Percentiles rank a stretch among this genome's conserved stretches.
phyloP scores from a whole-genome alignment of 2,329 filamentous ascomycete species.

The Talaromyces piceae region DNA sequence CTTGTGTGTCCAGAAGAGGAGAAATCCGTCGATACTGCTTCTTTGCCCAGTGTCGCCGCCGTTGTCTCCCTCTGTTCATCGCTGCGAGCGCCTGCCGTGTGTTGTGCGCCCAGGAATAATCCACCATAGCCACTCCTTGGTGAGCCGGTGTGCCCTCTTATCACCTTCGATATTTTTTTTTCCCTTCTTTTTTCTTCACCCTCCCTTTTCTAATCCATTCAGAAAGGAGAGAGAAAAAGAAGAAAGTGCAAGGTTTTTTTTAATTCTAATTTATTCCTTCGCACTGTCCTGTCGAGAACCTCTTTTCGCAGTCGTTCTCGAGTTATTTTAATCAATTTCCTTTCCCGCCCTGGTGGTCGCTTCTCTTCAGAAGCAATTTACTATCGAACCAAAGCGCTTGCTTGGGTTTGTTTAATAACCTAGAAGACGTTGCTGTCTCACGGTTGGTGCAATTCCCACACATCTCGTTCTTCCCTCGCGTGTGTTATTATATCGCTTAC shows the following conservation, averaged over 20 bases:
- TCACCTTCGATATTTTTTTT: not conserved
- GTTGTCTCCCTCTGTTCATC: not conserved
- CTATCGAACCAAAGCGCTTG: not conserved
- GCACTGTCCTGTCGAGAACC: not conserved
- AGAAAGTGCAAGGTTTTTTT: no score
- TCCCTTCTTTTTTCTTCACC: not conserved
- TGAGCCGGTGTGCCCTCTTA: not conserved
- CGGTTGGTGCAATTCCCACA: not conserved
- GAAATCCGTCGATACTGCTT: not conserved
- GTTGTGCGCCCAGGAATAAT: not conserved
- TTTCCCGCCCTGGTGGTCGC: not conserved
- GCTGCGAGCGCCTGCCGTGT: not conserved
- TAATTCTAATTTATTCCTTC: no score
- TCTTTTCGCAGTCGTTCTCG: not conserved
- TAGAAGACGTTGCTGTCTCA: not conserved
- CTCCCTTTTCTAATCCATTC: not conserved
- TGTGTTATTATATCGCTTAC: not conserved
- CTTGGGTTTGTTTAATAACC: not conserved
- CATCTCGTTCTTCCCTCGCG: not conserved
- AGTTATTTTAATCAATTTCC: not conserved
- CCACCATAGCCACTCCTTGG: conserved; percentile 2
- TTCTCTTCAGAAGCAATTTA: not conserved
- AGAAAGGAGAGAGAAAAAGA: no score
- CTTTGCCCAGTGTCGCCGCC: not conserved
- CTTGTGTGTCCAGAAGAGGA: not conserved